These are phyloP conservation scores for Pythium phragmitis DNA, from an alignment of 352 stramenopile species.

Conservation along the genomic window DNA sequence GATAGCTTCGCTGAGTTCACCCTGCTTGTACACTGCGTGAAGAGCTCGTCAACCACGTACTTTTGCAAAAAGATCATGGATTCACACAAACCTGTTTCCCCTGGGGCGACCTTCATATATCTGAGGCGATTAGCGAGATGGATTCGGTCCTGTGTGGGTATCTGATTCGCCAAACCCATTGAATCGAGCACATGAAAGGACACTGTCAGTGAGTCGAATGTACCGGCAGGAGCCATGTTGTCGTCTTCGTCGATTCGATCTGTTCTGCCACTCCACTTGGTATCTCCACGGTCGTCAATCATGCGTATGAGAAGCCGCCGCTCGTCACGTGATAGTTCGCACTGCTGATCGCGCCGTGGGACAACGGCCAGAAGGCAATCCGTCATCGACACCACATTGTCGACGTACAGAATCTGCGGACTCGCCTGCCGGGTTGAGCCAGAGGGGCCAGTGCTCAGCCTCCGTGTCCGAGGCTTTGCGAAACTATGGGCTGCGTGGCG, in stretches of 20 bases:
- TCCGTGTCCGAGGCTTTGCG: background rate
- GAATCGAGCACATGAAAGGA: conserved; percentile 33
- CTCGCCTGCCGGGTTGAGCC: conserved; percentile 1
- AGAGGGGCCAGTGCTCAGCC: background rate
- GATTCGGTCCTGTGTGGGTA: conserved; percentile 28
- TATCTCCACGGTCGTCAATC: conserved; percentile 27
- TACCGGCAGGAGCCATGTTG: background rate
- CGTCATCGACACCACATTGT: conserved; percentile 42
- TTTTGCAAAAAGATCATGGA: background rate
- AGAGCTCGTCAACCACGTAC: background rate
- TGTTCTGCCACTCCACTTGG: background rate
- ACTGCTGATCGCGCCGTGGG: conserved; percentile 1
- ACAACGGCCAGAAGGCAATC: conserved; percentile 40
- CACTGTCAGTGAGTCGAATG: conserved; percentile 26
- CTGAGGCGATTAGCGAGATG: conserved; percentile 27
- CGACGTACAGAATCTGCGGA: conserved; percentile 15
- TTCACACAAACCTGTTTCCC: conserved; percentile 22
- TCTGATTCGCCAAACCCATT: conserved; percentile 26
- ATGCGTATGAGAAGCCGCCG: conserved; percentile 26
- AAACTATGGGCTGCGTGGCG: conserved; percentile 9
- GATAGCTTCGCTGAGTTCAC: conserved; percentile 27
- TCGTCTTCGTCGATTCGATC: conserved; percentile 2
- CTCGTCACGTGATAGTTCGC: conserved; percentile 21
- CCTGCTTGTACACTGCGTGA: conserved; percentile 35
- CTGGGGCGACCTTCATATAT: conserved; percentile 25